These are phyloP conservation scores for Marchantia polymorpha DNA, from an alignment of 225 moss, liverwort and hornwort genomes.

Conservation along the genomic window DNA sequence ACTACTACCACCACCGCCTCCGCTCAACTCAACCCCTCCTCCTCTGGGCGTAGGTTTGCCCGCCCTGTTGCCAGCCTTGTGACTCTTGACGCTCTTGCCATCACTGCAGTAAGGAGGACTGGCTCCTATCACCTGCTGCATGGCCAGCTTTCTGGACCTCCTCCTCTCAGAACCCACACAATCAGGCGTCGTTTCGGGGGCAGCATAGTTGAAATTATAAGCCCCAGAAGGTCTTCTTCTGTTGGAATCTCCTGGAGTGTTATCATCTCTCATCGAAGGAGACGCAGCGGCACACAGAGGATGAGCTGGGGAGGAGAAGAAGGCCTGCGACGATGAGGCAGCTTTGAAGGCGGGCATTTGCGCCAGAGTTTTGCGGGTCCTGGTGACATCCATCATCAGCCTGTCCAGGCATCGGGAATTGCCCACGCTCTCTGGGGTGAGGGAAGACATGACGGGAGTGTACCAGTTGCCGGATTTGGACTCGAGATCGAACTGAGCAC, in stretches of 20 bases:
- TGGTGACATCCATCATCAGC: slow-evolving; percentile 11
- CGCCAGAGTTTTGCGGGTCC: slow-evolving; percentile 15
- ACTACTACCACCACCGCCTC: background rate
- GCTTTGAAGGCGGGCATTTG: slow-evolving; percentile 22
- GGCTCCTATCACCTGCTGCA: background rate
- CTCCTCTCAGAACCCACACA: background rate
- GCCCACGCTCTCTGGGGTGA: background rate
- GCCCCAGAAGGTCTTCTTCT: background rate
- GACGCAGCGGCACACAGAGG: background rate
- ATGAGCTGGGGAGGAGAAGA: background rate
- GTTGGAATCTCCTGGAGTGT: background rate
- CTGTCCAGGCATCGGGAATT: slow-evolving; percentile 4
- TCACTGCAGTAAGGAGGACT: background rate
- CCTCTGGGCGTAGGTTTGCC: background rate
- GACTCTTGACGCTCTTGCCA: background rate
- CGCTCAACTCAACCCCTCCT: background rate
- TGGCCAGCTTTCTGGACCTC: background rate
- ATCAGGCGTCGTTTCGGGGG: background rate
- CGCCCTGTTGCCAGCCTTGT: background rate
- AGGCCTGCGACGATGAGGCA: background rate
- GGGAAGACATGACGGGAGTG: slow-evolving; percentile 19
- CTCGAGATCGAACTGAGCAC: slow-evolving; percentile 27
- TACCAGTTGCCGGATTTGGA: slow-evolving; percentile 28
- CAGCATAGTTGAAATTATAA: background rate
- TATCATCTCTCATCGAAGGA: background rate